Evolutionary conservation across 441 rosid genomes (phyloP).

Genomic region (Rhodomyrtus psidioides): DNA sequence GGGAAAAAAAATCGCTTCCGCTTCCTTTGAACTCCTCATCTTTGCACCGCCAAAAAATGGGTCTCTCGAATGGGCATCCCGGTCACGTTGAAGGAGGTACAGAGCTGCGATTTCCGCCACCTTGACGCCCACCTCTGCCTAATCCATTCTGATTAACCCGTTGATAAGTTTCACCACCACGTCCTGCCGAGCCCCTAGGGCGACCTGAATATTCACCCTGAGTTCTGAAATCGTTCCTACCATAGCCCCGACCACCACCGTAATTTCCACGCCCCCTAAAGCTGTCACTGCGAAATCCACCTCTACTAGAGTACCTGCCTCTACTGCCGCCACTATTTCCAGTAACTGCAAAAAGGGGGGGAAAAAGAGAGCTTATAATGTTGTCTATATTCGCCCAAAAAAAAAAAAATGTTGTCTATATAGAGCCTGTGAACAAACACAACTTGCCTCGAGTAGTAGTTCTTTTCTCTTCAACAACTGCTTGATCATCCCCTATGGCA

Average conservation of each 20-base stretch:
- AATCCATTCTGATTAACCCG: slow-evolving; percentile 58
- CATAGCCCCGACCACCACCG: slow-evolving; percentile 64
- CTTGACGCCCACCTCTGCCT: slow-evolving; percentile 53
- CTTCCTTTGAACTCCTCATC: slow-evolving; percentile 10
- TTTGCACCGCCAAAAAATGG: slow-evolving; percentile 23
- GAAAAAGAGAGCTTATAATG: not conserved
- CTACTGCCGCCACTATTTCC: slow-evolving; percentile 31
- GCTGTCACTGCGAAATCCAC: slow-evolving; percentile 54
- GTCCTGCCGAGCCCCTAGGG: slow-evolving; percentile 52
- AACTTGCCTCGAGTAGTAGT: slow-evolving; percentile 59
- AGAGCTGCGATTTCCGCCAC: slow-evolving; percentile 31
- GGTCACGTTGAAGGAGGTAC: not conserved
- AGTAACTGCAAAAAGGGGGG: slow-evolving; percentile 23
- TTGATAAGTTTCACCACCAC: slow-evolving; percentile 52
- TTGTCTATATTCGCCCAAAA: not conserved
- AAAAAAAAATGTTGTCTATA: too few relatives aligned
- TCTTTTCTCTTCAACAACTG: slow-evolving; percentile 79
- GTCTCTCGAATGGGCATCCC: not conserved
- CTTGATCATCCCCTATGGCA: slow-evolving; percentile 55
- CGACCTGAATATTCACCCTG: slow-evolving; percentile 64
- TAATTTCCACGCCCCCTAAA: slow-evolving; percentile 60
- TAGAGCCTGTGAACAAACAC: not conserved
- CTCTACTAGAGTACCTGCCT: slow-evolving; percentile 73
- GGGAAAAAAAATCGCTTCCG: slow-evolving; percentile 3
- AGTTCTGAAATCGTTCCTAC: slow-evolving; percentile 55